A percentile compares a stretch with the other conserved stretches of the same genome.
phyloP scores from a whole-genome alignment of 2,329 filamentous ascomycete genomes.

The Aureobasidium mangrovei region DNA sequence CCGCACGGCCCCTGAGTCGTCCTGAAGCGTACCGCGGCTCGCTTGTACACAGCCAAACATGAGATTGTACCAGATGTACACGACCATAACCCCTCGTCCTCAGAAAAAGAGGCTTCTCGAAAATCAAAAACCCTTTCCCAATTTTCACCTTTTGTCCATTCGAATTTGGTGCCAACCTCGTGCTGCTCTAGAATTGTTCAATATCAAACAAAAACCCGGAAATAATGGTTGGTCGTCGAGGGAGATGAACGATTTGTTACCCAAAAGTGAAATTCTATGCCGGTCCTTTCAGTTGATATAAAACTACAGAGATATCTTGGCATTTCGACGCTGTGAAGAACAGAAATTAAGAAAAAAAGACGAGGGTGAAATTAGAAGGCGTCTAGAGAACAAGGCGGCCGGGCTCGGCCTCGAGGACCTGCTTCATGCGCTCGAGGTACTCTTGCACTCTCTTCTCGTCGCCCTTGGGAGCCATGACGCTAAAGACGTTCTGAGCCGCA shows the following conservation, averaged over 20 bases:
- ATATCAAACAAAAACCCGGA: no score
- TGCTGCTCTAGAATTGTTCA: no score
- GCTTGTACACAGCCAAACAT: background rate
- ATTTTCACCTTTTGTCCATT: no score
- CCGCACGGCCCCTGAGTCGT: background rate
- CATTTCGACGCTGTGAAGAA: conserved; percentile 5
- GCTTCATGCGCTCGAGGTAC: conserved; percentile 82
- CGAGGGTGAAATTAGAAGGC: background rate
- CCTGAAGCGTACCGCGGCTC: background rate
- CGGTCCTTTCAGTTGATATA: conserved; percentile 8
- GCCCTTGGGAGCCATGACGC: conserved; percentile 64
- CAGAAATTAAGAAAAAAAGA: background rate
- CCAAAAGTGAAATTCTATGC: background rate
- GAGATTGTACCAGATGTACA: background rate
- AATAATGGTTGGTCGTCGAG: no score
- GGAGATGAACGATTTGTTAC: no score
- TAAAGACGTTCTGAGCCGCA: conserved; percentile 66
- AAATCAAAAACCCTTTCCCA: background rate
- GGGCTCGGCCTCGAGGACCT: conserved; percentile 70
- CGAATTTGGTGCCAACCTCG: no score
- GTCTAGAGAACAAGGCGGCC: conserved; percentile 56
- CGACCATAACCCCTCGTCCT: background rate
- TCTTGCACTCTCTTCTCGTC: conserved; percentile 74
- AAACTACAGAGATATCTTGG: conserved; percentile 13
- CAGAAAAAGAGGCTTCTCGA: background rate